Conservation (phyloP, 805 yeast genomes). For the Wilhelminamyces savonicus region DNA sequence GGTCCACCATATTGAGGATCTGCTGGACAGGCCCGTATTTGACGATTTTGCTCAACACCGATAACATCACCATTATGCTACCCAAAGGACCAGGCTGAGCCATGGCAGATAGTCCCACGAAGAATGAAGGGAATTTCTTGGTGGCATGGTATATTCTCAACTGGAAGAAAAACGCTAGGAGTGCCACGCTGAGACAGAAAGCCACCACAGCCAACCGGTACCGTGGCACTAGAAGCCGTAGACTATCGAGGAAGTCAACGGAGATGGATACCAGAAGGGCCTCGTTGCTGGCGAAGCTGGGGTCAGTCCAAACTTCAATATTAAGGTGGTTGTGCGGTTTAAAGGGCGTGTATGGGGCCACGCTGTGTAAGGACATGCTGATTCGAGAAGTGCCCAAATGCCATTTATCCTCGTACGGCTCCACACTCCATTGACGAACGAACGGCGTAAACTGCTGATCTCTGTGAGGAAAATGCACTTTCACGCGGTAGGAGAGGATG, state of each 20-base stretch:
- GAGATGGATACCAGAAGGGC: conserved; percentile 34
- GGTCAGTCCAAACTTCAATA: conserved; percentile 41
- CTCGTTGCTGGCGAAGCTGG: conserved; percentile 15
- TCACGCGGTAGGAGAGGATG: conserved; percentile 46
- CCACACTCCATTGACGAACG: conserved; percentile 57
- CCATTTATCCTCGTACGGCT: conserved; percentile 77
- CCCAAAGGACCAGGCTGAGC: too few species aligned
- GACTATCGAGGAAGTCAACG: conserved; percentile 52
- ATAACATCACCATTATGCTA: conserved; percentile 16
- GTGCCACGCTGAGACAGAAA: conserved; percentile 57
- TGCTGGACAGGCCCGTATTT: conserved; percentile 28
- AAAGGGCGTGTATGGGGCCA: conserved; percentile 66
- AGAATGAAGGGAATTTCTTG: conserved; percentile 25
- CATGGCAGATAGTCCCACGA: conserved; percentile 16
- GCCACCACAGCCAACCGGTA: conserved; percentile 72
- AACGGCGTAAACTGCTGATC: conserved; percentile 46
- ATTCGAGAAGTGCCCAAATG: conserved; percentile 39
- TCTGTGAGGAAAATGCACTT: conserved; percentile 3
- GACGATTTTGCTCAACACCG: conserved; percentile 33
- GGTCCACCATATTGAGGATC: conserved; percentile 43
- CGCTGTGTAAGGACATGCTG: conserved; percentile 46
- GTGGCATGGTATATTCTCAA: conserved; percentile 34
- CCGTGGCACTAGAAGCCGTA: conserved; percentile 65
- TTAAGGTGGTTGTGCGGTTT: conserved; percentile 18
- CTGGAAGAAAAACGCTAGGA: conserved; percentile 51